Percentiles rank a stretch among this genome's conserved stretches.
These are phyloP conservation scores for Schizonepeta tenuifolia DNA, from an alignment of 257 asterid species.

Conservation along the genomic window DNA sequence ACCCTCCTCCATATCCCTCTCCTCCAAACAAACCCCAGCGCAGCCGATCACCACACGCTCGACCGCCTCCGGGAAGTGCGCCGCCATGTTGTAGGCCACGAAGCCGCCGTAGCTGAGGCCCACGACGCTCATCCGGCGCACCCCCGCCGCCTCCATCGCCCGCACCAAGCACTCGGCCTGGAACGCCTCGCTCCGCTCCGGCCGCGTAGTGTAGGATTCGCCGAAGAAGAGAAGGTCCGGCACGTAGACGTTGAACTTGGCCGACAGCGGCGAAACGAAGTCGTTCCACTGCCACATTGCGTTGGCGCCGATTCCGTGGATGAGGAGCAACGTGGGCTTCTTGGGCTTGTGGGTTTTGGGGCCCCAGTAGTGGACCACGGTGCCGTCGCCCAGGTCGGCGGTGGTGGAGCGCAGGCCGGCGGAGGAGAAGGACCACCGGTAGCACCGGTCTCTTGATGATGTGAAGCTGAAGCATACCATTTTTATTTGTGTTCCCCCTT, in stretches of 20 bases:
- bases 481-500: too few species aligned
- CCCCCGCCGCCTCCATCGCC: slow-evolving; percentile 67
- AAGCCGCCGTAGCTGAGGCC: slow-evolving; percentile 91
- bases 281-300: slow-evolving; percentile 96
- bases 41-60: slow-evolving; percentile 72
- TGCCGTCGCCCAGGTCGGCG: slow-evolving; percentile 64
- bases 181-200: slow-evolving; percentile 65
- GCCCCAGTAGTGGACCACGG: slow-evolving; percentile 73
- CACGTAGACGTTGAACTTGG: slow-evolving; percentile 71
- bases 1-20: slow-evolving; percentile 78
- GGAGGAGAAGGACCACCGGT: slow-evolving; percentile 59
- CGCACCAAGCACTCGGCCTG: slow-evolving; percentile 72
- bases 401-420: slow-evolving; percentile 71
- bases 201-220: slow-evolving; percentile 61
- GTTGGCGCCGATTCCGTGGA: slow-evolving; percentile 87
- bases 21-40: slow-evolving; percentile 78
- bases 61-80: slow-evolving; percentile 69
- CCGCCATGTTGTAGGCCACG: slow-evolving; percentile 79
- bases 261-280: slow-evolving; percentile 65
- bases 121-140: slow-evolving; percentile 54
- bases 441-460: slow-evolving; percentile 58
- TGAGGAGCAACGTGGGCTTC: slow-evolving; percentile 59
- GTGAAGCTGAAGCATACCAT: slow-evolving; percentile 74
- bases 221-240: slow-evolving; percentile 83
- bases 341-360: slow-evolving; percentile 59